Evolutionary conservation across 805 yeast genomes (phyloP).

Genomic region (Blastobotrys mokoenaii): DNA sequence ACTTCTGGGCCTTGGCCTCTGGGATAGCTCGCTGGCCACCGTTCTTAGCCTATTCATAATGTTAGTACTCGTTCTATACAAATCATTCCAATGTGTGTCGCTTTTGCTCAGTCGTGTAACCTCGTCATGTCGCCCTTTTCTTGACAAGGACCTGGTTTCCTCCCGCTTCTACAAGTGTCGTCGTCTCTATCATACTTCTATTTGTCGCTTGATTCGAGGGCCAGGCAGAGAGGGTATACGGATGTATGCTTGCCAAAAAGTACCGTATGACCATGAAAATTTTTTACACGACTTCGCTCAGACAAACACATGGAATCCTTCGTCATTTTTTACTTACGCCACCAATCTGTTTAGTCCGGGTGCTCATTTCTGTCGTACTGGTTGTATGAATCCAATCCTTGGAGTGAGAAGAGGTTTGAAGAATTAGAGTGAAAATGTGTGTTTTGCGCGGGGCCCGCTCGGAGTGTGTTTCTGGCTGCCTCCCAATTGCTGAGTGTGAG

Average conservation of each 20-base stretch:
- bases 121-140: no score
- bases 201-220: no score
- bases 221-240: no score
- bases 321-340: constrained; percentile 22
- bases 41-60: constrained; percentile 25
- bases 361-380: constrained; percentile 22
- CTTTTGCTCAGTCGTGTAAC: neutral
- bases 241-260: no score
- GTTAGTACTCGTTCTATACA: constrained; percentile 2
- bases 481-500: neutral
- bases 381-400: constrained; percentile 1
- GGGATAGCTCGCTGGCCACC: constrained; percentile 30
- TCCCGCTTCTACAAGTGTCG: no score
- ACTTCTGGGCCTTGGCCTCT: constrained; percentile 44
- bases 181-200: no score
- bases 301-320: neutral
- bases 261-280: no score
- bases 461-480: neutral
- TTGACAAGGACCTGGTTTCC: no score
- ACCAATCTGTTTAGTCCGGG: constrained; percentile 27
- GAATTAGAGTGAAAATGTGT: neutral
- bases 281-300: neutral
- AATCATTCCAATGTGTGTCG: no score
- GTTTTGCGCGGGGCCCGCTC: neutral
- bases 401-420: neutral